Percentiles rank a stretch among this genome's conserved stretches.
phyloP scores from a whole-genome alignment of 768 basidiomycete species.

The Sporobolomyces roseus region DNA sequence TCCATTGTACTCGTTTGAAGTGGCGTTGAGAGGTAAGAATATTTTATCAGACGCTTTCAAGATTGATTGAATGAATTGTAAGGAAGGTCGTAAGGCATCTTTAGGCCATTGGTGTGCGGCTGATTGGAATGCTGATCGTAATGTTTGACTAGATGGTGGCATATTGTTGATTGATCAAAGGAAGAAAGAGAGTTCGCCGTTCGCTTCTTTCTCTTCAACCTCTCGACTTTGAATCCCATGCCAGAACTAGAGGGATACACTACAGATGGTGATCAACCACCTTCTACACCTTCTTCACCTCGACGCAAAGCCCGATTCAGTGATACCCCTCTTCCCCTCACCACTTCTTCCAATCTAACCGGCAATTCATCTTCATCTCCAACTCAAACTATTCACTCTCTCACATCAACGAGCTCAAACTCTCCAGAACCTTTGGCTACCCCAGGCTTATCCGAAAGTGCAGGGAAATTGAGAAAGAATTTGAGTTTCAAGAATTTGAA shows the following conservation, averaged over 20 bases:
- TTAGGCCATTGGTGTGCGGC: slow-evolving; percentile 20
- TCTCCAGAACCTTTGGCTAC: slow-evolving; percentile 37
- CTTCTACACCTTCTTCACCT: not conserved
- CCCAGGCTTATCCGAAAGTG: slow-evolving; percentile 39
- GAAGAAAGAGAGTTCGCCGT: not conserved
- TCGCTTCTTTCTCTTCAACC: not conserved
- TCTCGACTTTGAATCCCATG: not conserved
- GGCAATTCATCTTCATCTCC: not conserved
- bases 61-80: slow-evolving; percentile 29
- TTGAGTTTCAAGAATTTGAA: slow-evolving; percentile 76
- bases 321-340: not conserved
- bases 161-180: not conserved
- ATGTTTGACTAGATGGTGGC: not conserved
- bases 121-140: slow-evolving; percentile 12
- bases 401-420: not conserved
- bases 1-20: not conserved
- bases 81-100: slow-evolving; percentile 25
- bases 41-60: slow-evolving; percentile 20
- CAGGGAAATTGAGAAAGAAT: slow-evolving; percentile 28
- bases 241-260: not conserved
- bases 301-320: not conserved
- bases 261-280: not conserved
- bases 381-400: not conserved
- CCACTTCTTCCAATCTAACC: not conserved
- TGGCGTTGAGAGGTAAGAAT: slow-evolving; percentile 15